Evolutionary conservation across 1,284 basidiomycete genomes (phyloP), one percentile per base, ranked within the genome.

Genomic region (Schizophyllum commune): DNA sequence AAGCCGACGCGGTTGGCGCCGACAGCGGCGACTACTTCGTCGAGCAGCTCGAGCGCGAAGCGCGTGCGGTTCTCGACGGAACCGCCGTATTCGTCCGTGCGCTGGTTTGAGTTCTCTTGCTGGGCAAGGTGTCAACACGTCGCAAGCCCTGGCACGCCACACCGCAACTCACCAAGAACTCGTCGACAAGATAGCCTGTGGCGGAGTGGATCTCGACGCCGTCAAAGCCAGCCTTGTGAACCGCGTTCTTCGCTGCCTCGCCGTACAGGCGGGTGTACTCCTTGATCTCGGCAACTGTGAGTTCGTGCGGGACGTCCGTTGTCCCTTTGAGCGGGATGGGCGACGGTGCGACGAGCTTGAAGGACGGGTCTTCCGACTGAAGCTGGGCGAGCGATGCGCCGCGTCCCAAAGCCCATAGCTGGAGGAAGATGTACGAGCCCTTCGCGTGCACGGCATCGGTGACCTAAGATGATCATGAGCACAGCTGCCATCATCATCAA

Each of bases 21-120:
- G 11, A 81, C 65, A 8, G 70, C 73, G 5, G 70, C 60, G 0
- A 65, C 69, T 2, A 82, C 66, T 0, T 73, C 75, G 22, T 79
- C 75, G 32, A 82, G 69, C 4, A 82, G 75, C 65, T 75, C 74
- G 58, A 83, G 71, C 0, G 73, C 70, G 64, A 86, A 85, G 19
- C 79, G 73, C 0, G 72, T 67, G 52, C 85, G 72, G 66, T 80
- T 82, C 69, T 82, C 79, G 32, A 83, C 62, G 15, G 74, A 76
- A 3, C 83, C 84, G 6, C 84, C 84, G 69, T 82, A 86, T 32
- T 72, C 69, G 68, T 86, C 84, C 9, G 77, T 80, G 39, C 83
- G 74, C 33, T 77, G 69, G 71, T 84, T 84, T 54, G 72, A 66
- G 4, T 71, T 66, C 39, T 76, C 73, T 64, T 80, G 76, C 33